Evolutionary conservation across 352 stramenopile species (phyloP).

Genomic region (Globisporangium spiculum): DNA sequence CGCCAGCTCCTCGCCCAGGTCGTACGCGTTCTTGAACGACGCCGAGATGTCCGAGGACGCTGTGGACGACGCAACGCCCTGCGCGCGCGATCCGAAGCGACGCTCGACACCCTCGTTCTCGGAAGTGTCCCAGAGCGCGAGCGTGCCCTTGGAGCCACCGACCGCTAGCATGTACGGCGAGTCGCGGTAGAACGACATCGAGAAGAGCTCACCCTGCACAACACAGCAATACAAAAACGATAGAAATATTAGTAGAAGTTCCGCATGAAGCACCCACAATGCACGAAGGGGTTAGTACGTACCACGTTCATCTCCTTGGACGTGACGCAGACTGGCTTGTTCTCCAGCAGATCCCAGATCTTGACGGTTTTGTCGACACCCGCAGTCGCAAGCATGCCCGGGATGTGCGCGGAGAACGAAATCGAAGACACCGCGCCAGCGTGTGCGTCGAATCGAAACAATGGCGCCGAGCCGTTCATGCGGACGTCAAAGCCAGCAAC

Average conservation of each 20-base stretch:
- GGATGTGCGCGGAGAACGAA: constrained; percentile 81
- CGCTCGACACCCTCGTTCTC: constrained; percentile 86
- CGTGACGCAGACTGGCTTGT: constrained; percentile 72
- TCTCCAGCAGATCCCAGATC: constrained; percentile 93
- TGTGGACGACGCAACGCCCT: constrained; percentile 28
- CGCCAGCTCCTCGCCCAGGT: constrained; percentile 77
- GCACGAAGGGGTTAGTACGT: constrained; percentile 26
- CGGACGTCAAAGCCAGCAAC: constrained; percentile 95
- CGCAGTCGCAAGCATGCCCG: constrained; percentile 94
- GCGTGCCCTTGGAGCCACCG: constrained; percentile 84
- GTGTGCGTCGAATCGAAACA: constrained; percentile 94
- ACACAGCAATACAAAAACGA: constrained; percentile 16
- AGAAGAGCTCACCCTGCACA: constrained; percentile 84
- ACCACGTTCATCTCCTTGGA: constrained; percentile 93
- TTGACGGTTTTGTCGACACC: constrained; percentile 98
- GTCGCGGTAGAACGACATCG: constrained; percentile 89
- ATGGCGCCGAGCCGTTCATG: constrained; percentile 88
- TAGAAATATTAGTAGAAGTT: neutral
- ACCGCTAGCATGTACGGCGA: constrained; percentile 87
- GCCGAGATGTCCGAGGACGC: constrained; percentile 47
- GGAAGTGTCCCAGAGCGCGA: constrained; percentile 89
- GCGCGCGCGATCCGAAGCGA: constrained; percentile 75
- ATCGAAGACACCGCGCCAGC: constrained; percentile 83
- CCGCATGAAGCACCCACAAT: neutral
- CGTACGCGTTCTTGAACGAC: constrained; percentile 71